Percentiles rank a stretch among this genome's conserved stretches.
phyloP scores from a whole-genome alignment of 805 yeast species.

The Yarrowia divulgata region DNA sequence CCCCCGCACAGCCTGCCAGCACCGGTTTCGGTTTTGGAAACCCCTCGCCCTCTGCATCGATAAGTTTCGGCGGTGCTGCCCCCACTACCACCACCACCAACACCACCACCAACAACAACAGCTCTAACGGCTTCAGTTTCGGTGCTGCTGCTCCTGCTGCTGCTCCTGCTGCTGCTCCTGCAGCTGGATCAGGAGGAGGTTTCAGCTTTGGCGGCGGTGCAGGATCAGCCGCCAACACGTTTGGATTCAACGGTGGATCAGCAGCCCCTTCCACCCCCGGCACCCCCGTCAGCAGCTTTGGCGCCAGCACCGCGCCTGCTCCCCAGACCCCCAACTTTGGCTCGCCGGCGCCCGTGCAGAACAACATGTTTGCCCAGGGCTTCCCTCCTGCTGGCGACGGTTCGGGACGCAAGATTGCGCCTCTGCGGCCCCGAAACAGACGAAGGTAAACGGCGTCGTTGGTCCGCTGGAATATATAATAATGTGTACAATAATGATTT shows the following conservation, averaged over 20 bases:
- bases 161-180: neutral
- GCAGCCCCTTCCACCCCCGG: constrained; percentile 10
- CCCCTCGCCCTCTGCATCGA: neutral
- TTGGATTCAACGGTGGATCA: constrained; percentile 4
- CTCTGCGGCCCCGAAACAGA: constrained; percentile 17
- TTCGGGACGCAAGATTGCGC: constrained; percentile 13
- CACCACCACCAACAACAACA: neutral
- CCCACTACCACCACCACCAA: no score
- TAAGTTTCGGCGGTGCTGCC: constrained; percentile 12
- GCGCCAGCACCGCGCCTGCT: constrained; percentile 22
- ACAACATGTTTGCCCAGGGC: constrained; percentile 32
- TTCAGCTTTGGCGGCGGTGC: constrained; percentile 11
- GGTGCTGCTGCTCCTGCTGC: constrained; percentile 2
- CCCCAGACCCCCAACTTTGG: constrained; percentile 32
- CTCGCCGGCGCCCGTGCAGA: constrained; percentile 16
- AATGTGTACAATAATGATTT: constrained; percentile 26
- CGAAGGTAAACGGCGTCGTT: neutral
- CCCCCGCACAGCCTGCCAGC: neutral
- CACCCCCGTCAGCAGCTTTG: constrained; percentile 22
- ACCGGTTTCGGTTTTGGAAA: constrained; percentile 9
- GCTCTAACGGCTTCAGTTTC: constrained; percentile 2
- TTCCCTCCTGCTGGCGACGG: constrained; percentile 20
- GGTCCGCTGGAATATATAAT: neutral
- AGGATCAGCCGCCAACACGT: constrained; percentile 13
- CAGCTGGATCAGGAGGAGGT: constrained; percentile 1